Conservation (phyloP, 2,329 filamentous ascomycete genomes). For the Coniochaeta sp. region DNA sequence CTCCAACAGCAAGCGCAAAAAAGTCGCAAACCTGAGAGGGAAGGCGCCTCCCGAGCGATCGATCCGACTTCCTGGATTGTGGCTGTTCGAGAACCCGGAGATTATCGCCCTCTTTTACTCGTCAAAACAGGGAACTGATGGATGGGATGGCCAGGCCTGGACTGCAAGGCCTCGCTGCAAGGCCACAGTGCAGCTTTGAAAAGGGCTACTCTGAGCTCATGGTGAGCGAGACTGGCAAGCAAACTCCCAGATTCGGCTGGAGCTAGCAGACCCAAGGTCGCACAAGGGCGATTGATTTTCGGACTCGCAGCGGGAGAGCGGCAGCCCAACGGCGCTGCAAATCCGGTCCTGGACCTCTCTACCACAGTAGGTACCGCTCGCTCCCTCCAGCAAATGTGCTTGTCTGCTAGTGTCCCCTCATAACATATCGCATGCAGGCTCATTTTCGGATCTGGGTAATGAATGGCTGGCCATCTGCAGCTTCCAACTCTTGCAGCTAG, state of each 20-base stretch:
- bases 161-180: not conserved
- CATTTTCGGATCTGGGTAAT: slow-evolving; percentile 9
- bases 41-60: not conserved
- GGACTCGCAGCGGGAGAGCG: not conserved
- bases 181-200: not conserved
- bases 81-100: not conserved
- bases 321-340: slow-evolving; percentile 6
- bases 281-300: not conserved
- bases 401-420: slow-evolving; percentile 13
- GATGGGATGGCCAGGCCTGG: too few species aligned
- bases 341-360: slow-evolving; percentile 9
- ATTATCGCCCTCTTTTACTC: not conserved
- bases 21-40: not conserved
- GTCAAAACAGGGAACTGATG: not conserved
- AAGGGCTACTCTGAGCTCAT: not conserved
- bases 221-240: not conserved
- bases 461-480: slow-evolving; percentile 16
- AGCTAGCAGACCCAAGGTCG: not conserved
- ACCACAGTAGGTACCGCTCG: too few species aligned
- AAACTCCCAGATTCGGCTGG: not conserved
- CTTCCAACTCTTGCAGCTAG: slow-evolving; percentile 14
- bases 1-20: not conserved
- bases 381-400: slow-evolving; percentile 5
- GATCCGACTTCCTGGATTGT: not conserved
- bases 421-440: slow-evolving; percentile 12